These are phyloP conservation scores for Aspergillus clavatus DNA, from an alignment of 2,329 filamentous ascomycete genomes.

Conservation along the genomic window DNA sequence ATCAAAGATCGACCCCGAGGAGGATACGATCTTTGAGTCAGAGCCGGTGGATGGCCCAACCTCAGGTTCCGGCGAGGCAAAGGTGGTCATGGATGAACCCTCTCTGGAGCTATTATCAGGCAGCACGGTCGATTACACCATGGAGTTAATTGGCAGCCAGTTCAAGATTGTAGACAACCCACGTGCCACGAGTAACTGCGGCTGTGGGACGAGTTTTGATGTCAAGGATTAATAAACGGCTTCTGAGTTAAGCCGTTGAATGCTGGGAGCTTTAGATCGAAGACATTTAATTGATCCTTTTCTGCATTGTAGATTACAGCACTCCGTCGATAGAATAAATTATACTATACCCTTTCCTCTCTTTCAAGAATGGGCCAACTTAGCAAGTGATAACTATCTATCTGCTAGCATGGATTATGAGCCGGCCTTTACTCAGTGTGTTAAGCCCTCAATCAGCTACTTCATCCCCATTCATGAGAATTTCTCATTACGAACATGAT, in stretches of 20 bases:
- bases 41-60: conserved; percentile 33
- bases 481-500: conserved; percentile 6
- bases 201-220: conserved; percentile 96
- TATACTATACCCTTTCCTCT: conserved; percentile 25
- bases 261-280: conserved; percentile 5
- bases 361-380: neutral
- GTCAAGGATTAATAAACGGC: conserved; percentile 58
- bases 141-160: conserved; percentile 89
- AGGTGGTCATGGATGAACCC: conserved; percentile 81
- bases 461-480: too few relatives aligned
- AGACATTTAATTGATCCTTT: neutral
- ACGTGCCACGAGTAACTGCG: conserved; percentile 85
- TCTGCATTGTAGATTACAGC: conserved; percentile 8
- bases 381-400: too few relatives aligned
- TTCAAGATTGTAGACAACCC: conserved; percentile 97
- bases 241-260: neutral
- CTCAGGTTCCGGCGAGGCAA: conserved; percentile 54
- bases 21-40: conserved; percentile 84
- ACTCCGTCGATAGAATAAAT: conserved; percentile 16
- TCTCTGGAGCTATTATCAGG: conserved; percentile 86
- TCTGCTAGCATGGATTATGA: too few relatives aligned
- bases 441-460: too few relatives aligned
- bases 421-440: too few relatives aligned
- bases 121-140: conserved; percentile 93
- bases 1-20: conserved; percentile 58